Evolutionary conservation across 768 basidiomycete genomes (phyloP), one percentile per base, ranked within the genome.

Genomic region (Kwoniella bestiolae): DNA sequence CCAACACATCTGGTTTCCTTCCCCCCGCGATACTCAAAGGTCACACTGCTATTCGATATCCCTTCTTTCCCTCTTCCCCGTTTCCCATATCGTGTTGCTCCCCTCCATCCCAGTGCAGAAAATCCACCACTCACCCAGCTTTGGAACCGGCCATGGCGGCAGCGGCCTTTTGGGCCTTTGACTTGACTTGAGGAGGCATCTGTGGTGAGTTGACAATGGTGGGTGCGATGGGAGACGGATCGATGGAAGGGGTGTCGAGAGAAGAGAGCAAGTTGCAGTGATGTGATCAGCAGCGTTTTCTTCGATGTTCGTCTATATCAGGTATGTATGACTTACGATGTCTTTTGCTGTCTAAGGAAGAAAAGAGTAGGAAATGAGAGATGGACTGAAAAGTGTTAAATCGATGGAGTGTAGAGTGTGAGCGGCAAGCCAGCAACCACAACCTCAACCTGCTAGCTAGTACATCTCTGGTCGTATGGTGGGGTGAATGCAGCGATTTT

Each of bases 141-240:
- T 72, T 73, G 62, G 77, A 79, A 75, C 76, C 77, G 66, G 80
- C 80, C 75, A 73, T 71, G 57, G 80, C 80, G 76, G 80, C 80
- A 65, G 76, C 75, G 68, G 79, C 79, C 77, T 79, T 79, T 55
- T 75, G 73, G 60, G 75, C 65, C 76, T 75, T 80, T 67, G 65
- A 70, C 78, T 81, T 81, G 61, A 79, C 79, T 70, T 81, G 75
- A 53, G 79, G 77, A 66, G 76, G 77, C 62, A 63, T 63, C 53
- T 63, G 35, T 61, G n/a, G 5, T 28, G 7, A n/a, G 41, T 57
- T 35, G 21, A 31, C 34, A n/a, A 23, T 34, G 26, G 7, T 14
- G 38, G 49, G n/a, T 28, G 28, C 25, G 29, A 38, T 56, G 14
- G 9, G 34, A 26, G 29, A 38, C 35, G 14, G 9, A 34, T 41